Evolutionary conservation across 148 eudicot species (phyloP), one percentile per base, ranked within the genome.

Genomic region (Rheum nobile): DNA sequence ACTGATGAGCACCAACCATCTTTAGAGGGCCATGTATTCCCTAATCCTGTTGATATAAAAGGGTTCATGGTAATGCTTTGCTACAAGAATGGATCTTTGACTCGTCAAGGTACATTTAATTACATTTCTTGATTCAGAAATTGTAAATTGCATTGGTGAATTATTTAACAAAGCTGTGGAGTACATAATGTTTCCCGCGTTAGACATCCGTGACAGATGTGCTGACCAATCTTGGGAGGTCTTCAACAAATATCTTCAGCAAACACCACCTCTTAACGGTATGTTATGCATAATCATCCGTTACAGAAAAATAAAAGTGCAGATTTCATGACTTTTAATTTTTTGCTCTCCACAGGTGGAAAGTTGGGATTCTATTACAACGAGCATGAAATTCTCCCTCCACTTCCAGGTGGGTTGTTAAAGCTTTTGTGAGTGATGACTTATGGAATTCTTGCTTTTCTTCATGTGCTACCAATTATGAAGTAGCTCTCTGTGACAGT

Each of bases 41-140:
- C 98, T 73, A 95, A 90, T 79, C 98, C 98, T 24, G 97, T 95
- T 71, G 90, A 95, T 81, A 74, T 85, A 28, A 78, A 88, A 75
- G 87, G 93, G 68, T 91, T 85, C 80, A 95, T 95, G 98, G 97
- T 95, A 12, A 91, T 95, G 98, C 84, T 95, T 70, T 76, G 82
- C 82, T 95, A 95, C 78, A 95, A 95, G 79, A 95, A 95, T 77
- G 98, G 97, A n/a, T 95, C 98, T 72, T 79, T 95, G 75, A 87
- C 96, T 47, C 97, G 98, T 75, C 97, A 95, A 95, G 98, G 97
- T 95, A 76, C 43, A 65, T 29, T 19, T 50, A 44, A 1, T 72
- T 16, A 46, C 13, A 6, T 35, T 39, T 50, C 24, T 29, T 47
- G 72, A 1, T 21, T 39, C 46, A 41, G 4, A 70, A 12, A 39